These are phyloP conservation scores for Vitis rotundifolia DNA, from an alignment of 164 flowering plant species.

Conservation along the genomic window DNA sequence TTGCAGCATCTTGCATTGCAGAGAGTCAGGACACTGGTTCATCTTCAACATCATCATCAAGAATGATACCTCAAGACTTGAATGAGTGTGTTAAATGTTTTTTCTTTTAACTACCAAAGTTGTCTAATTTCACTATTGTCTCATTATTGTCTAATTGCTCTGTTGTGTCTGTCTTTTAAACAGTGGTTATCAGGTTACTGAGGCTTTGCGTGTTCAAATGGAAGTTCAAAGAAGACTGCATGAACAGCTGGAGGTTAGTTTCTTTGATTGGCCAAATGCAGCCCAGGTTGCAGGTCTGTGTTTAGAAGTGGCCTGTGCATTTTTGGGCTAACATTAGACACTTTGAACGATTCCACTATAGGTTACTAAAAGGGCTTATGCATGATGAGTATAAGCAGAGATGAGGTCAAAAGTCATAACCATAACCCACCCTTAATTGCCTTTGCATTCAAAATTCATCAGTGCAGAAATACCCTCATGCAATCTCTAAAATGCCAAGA, in stretches of 20 bases:
- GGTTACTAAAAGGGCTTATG: not conserved
- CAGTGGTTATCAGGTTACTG: slow-evolving; percentile 90
- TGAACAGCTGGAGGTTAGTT: slow-evolving; percentile 86
- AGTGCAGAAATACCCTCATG: not conserved
- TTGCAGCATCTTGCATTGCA: slow-evolving; percentile 68
- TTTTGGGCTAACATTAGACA: not conserved
- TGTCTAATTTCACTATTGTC: too few species aligned
- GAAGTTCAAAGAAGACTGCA: slow-evolving; percentile 93
- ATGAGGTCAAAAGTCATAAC: too few species aligned
- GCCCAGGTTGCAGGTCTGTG: too few species aligned
- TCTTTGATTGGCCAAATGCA: not conserved
- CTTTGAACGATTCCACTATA: not conserved
- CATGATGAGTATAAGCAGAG: not conserved
- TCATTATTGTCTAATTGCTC: too few species aligned
- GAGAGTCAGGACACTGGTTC: slow-evolving; percentile 78
- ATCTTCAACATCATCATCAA: slow-evolving; percentile 60
- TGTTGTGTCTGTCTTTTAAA: not conserved
- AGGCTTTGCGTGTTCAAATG: slow-evolving; percentile 93
- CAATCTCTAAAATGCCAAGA: not conserved
- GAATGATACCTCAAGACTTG: slow-evolving; percentile 65
- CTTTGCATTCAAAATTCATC: not conserved
- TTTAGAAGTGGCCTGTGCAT: not conserved
- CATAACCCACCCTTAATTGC: not conserved
- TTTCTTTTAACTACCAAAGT: not conserved
- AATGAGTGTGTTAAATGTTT: slow-evolving; percentile 70